These are phyloP conservation scores for Rhodomyrtus tomentosa DNA, from an alignment of 345 rosid genomes.

Conservation along the genomic window DNA sequence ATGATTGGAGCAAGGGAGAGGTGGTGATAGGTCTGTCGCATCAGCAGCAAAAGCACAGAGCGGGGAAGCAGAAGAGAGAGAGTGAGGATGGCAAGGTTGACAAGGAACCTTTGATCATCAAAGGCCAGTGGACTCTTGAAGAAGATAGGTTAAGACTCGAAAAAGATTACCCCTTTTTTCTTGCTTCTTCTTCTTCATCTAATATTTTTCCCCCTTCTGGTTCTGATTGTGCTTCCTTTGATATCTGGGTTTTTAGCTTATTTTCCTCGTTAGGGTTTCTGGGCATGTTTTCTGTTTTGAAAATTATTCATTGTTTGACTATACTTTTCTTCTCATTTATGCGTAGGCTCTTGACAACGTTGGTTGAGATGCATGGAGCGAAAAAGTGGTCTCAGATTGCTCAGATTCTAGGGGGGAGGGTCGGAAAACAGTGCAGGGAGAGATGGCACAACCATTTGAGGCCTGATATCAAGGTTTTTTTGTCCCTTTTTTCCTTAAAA, in stretches of 20 bases:
- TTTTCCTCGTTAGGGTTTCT: not conserved
- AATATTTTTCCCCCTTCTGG: not conserved
- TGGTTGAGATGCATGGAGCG: not conserved
- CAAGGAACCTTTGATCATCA: not conserved
- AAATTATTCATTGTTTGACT: not conserved
- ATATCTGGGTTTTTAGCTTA: not conserved
- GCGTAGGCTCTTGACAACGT: not conserved
- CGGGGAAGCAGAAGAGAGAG: not conserved
- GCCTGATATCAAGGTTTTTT: not conserved
- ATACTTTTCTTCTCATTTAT: not conserved
- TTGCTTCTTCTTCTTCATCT: not conserved
- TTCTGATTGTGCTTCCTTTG: not conserved
- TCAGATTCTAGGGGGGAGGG: not conserved
- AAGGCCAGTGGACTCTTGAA: not conserved
- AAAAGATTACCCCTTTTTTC: not conserved
- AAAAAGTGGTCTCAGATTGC: constrained; percentile 2
- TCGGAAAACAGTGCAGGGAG: not conserved
- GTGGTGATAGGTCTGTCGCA: not conserved
- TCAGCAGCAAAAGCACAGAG: not conserved
- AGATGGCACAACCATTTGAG: not conserved
- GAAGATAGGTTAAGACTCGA: not conserved
- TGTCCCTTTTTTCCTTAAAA: no score
- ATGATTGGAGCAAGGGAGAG: not conserved
- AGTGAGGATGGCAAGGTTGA: not conserved
- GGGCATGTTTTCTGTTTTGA: not conserved